A percentile compares a stretch with the other conserved stretches of the same genome.
These are phyloP conservation scores for Phalaenopsis hybrid DNA, from an alignment of 116 monocot species.

Conservation along the genomic window DNA sequence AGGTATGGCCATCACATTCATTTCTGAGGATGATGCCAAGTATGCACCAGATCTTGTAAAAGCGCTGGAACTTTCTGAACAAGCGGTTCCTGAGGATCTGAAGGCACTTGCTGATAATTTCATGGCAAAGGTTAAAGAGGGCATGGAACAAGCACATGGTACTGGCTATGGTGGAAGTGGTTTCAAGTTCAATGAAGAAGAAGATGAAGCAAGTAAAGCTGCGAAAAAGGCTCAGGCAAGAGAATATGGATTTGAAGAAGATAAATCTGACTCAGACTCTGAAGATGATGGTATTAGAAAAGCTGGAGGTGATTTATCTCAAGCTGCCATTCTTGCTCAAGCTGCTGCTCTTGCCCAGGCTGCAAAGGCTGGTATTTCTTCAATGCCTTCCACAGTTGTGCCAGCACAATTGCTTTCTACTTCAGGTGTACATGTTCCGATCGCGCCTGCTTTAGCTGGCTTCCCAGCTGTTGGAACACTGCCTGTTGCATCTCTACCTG, in stretches of 20 bases:
- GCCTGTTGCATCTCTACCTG: constrained; percentile 22
- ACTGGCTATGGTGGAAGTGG: constrained; percentile 97
- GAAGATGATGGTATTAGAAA: constrained; percentile 81
- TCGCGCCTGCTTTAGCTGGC: constrained; percentile 28
- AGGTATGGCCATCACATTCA: constrained; percentile 84
- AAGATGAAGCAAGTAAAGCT: constrained; percentile 90
- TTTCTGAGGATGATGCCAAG: constrained; percentile 88
- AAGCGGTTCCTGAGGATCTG: constrained; percentile 79
- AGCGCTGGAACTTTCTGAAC: constrained; percentile 85
- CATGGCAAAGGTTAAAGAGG: constrained; percentile 87
- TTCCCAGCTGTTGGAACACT: constrained; percentile 13
- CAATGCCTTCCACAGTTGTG: constrained; percentile 18
- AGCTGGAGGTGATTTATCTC: constrained; percentile 70
- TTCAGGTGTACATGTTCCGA: constrained; percentile 13
- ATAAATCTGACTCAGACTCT: constrained; percentile 91
- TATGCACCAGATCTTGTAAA: constrained; percentile 94
- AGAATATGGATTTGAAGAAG: constrained; percentile 95
- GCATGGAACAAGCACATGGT: constrained; percentile 90
- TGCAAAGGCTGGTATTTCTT: constrained; percentile 33
- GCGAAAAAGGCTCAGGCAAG: constrained; percentile 94
- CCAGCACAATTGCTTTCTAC: constrained; percentile 31
- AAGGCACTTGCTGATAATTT: constrained; percentile 78
- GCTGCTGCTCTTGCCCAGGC: constrained; percentile 63
- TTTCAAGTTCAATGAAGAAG: constrained; percentile 96
- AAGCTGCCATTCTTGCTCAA: constrained; percentile 53